These are phyloP conservation scores for Boletus pseudo-olivaceus DNA, from an alignment of 768 basidiomycete genomes.

Conservation along the genomic window DNA sequence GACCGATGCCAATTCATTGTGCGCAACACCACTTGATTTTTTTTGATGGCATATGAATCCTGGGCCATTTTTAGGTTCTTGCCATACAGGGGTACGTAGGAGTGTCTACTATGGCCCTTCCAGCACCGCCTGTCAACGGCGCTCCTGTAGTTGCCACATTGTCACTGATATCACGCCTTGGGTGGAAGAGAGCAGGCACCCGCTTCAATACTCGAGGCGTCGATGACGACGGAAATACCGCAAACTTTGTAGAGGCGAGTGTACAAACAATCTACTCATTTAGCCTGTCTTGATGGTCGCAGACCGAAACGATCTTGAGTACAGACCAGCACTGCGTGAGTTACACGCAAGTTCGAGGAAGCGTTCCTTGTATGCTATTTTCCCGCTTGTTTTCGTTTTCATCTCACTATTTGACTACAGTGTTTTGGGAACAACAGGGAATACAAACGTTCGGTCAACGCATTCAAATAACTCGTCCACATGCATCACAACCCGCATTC, in stretches of 20 bases:
- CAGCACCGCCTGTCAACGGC: constrained; percentile 72
- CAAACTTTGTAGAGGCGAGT: constrained; percentile 92
- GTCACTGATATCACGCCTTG: constrained; percentile 79
- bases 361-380: constrained; percentile 76
- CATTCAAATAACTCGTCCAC: constrained; percentile 93
- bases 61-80: constrained; percentile 52
- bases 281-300: constrained; percentile 10
- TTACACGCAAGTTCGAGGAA: constrained; percentile 92
- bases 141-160: constrained; percentile 70
- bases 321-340: constrained; percentile 86
- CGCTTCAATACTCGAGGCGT: constrained; percentile 96
- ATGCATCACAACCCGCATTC: constrained; percentile 96
- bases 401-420: constrained; percentile 38
- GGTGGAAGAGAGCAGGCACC: constrained; percentile 95
- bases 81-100: constrained; percentile 95
- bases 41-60: constrained; percentile 5
- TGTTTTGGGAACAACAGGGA: constrained; percentile 99
- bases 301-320: constrained; percentile 91
- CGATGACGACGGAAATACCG: constrained; percentile 91
- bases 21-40: constrained; percentile 31
- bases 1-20: constrained; percentile 86
- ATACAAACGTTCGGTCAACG: constrained; percentile 91
- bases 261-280: background rate
- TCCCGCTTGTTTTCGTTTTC: background rate
- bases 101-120: constrained; percentile 71